Percentiles rank a stretch among this genome's conserved stretches.
phyloP scores from a whole-genome alignment of 2,329 filamentous ascomycete genomes.

The Scedosporium boydii region DNA sequence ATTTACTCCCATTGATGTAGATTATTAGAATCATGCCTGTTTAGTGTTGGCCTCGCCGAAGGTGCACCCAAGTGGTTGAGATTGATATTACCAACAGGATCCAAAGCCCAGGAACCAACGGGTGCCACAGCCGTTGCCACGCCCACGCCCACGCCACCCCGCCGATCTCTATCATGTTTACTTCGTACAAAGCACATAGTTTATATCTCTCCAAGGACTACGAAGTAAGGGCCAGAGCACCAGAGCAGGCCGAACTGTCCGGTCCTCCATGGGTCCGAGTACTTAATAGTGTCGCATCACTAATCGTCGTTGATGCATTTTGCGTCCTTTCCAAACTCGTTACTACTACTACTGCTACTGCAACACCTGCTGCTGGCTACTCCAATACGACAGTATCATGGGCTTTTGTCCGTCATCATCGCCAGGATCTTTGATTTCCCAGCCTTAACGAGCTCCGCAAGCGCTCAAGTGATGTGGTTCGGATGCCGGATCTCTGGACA shows the following conservation, averaged over 20 bases:
- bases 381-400: neutral
- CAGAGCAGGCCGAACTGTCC: too few species aligned
- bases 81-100: neutral
- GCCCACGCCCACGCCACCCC: neutral
- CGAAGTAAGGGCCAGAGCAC: too few species aligned
- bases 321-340: neutral
- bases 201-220: neutral
- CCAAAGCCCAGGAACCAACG: neutral
- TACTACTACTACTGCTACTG: neutral
- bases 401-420: neutral
- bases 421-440: neutral
- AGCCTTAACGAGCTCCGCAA: neutral
- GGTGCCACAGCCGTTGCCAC: neutral
- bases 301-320: neutral
- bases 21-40: neutral
- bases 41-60: too few species aligned
- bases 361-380: neutral
- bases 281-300: too few species aligned
- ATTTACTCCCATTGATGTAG: too few species aligned
- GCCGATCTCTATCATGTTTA: neutral
- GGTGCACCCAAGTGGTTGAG: too few species aligned
- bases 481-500: neutral
- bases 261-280: too few species aligned
- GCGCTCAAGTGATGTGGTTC: neutral
- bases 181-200: neutral